A percentile compares a stretch with the other conserved stretches of the same genome.
Evolutionary conservation across 23 red algal species (phyloP).

Genomic region (Gracilaria caudata): DNA sequence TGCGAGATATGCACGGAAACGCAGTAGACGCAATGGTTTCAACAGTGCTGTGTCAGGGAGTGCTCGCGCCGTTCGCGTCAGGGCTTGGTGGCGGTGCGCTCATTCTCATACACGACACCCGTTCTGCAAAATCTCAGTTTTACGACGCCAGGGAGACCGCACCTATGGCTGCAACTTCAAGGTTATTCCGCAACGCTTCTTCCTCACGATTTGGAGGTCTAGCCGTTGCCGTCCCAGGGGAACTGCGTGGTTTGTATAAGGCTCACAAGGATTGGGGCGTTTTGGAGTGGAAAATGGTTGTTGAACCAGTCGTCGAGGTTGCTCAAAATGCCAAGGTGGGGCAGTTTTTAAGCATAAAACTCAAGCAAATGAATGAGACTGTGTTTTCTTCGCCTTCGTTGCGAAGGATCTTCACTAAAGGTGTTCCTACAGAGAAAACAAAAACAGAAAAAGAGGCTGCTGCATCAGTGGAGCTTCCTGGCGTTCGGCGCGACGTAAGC

Average conservation of each 20-base stretch:
- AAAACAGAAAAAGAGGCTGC: slow-evolving; percentile 40
- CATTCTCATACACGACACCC: slow-evolving; percentile 61
- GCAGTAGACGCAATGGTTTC: slow-evolving; percentile 92
- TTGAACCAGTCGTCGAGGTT: slow-evolving; percentile 62
- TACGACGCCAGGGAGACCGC: slow-evolving; percentile 92
- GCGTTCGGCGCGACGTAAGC: slow-evolving; percentile 4
- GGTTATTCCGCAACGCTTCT: slow-evolving; percentile 21
- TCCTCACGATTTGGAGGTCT: slow-evolving; percentile 66
- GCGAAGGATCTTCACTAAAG: slow-evolving; percentile 62
- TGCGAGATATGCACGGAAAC: slow-evolving; percentile 81
- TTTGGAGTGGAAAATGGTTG: slow-evolving; percentile 78
- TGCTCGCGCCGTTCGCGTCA: slow-evolving; percentile 90
- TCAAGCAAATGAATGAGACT: slow-evolving; percentile 74
- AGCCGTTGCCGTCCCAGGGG: slow-evolving; percentile 90
- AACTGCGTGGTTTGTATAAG: slow-evolving; percentile 79
- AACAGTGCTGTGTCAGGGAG: slow-evolving; percentile 90
- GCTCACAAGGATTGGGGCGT: slow-evolving; percentile 70
- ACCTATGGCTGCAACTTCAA: slow-evolving; percentile 55
- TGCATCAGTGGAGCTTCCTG: slow-evolving; percentile 48
- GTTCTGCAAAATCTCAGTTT: slow-evolving; percentile 36
- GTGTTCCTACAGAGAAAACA: slow-evolving; percentile 34
- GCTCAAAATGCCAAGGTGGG: slow-evolving; percentile 80
- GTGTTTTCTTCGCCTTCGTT: slow-evolving; percentile 72
- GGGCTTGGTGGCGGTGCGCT: slow-evolving; percentile 91
- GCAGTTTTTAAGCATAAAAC: slow-evolving; percentile 65